phyloP scores from a whole-genome alignment of 352 stramenopile species.

The Pythium guiyangense region DNA sequence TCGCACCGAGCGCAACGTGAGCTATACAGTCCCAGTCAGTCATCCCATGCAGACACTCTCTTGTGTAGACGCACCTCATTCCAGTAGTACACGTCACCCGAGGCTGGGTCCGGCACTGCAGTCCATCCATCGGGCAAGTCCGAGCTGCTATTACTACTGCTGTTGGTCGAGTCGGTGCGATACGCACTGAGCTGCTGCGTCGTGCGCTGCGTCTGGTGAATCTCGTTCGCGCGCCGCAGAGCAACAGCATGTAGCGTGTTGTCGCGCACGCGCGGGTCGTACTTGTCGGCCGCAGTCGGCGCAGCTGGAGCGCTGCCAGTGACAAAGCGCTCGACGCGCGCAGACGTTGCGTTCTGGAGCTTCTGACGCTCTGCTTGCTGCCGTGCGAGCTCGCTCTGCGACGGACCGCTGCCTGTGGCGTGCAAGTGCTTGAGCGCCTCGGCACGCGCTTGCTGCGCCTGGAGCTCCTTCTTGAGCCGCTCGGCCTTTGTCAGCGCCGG shows the following conservation, averaged over 20 bases:
- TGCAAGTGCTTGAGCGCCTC: constrained; percentile 61
- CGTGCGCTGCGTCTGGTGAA: constrained; percentile 27
- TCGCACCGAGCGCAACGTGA: constrained; percentile 5
- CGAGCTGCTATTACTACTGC: constrained; percentile 6
- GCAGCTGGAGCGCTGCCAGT: constrained; percentile 1
- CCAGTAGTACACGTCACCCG: constrained; percentile 73
- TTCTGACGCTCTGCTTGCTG: constrained; percentile 54
- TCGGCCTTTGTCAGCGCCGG: constrained; percentile 28
- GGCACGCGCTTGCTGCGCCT: constrained; percentile 55
- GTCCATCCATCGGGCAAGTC: constrained; percentile 43
- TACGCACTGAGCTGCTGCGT: constrained; percentile 8
- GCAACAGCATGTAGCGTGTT: constrained; percentile 75
- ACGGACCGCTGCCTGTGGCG: constrained; percentile 57
- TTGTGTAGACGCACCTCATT: constrained; percentile 43
- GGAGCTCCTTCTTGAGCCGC: constrained; percentile 53
- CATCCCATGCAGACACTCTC: too few relatives aligned
- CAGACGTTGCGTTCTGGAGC: constrained; percentile 42
- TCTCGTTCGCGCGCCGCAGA: constrained; percentile 31
- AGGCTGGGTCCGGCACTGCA: constrained; percentile 39
- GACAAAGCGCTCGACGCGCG: constrained; percentile 35
- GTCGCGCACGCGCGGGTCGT: constrained; percentile 50
- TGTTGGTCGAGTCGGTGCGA: not conserved
- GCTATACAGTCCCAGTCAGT: too few relatives aligned
- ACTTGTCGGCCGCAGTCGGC: constrained; percentile 16
- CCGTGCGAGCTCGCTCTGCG: constrained; percentile 52